A percentile compares a stretch with the other conserved stretches of the same genome.
Conservation (phyloP, 2,329 filamentous ascomycete genomes). For the Ceratocystiopsis brevicomis region DNA sequence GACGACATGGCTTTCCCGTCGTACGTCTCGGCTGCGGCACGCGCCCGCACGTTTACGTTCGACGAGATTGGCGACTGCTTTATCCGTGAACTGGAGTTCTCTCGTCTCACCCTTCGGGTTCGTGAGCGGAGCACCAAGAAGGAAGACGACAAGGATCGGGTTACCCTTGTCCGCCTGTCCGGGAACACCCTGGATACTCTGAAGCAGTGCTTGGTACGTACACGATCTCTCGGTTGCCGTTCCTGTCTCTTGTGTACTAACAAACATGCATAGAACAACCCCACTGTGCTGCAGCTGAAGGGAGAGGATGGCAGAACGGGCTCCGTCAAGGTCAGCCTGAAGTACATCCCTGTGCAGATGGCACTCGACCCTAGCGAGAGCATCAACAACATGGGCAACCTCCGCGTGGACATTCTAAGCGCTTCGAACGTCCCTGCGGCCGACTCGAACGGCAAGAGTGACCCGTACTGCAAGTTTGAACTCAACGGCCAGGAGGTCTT, state of each 20-base stretch:
- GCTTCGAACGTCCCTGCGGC: slow-evolving; percentile 76
- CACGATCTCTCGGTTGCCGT: neutral
- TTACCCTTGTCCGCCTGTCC: slow-evolving; percentile 57
- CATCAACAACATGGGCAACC: slow-evolving; percentile 95
- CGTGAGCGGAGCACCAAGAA: slow-evolving; percentile 55
- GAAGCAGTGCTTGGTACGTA: slow-evolving; percentile 62
- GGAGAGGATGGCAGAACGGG: slow-evolving; percentile 57
- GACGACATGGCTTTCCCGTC: slow-evolving; percentile 90
- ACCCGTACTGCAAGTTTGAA: slow-evolving; percentile 90
- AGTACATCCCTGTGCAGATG: slow-evolving; percentile 92
- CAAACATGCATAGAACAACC: slow-evolving; percentile 48
- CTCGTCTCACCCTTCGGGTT: slow-evolving; percentile 72
- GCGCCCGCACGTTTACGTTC: slow-evolving; percentile 49
- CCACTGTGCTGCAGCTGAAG: slow-evolving; percentile 62
- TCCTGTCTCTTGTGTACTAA: neutral
- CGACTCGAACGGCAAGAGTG: slow-evolving; percentile 89
- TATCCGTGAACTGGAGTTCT: slow-evolving; percentile 93
- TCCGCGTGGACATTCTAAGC: slow-evolving; percentile 85
- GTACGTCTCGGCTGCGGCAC: slow-evolving; percentile 63
- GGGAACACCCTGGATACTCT: slow-evolving; percentile 76
- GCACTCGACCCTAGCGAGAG: slow-evolving; percentile 82
- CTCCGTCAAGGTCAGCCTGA: slow-evolving; percentile 77
- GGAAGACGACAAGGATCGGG: slow-evolving; percentile 46
- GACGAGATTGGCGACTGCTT: slow-evolving; percentile 92
- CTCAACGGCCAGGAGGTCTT: slow-evolving; percentile 76